Conservation (phyloP, 257 asterid genomes). For the Rehmannia glutinosa region DNA sequence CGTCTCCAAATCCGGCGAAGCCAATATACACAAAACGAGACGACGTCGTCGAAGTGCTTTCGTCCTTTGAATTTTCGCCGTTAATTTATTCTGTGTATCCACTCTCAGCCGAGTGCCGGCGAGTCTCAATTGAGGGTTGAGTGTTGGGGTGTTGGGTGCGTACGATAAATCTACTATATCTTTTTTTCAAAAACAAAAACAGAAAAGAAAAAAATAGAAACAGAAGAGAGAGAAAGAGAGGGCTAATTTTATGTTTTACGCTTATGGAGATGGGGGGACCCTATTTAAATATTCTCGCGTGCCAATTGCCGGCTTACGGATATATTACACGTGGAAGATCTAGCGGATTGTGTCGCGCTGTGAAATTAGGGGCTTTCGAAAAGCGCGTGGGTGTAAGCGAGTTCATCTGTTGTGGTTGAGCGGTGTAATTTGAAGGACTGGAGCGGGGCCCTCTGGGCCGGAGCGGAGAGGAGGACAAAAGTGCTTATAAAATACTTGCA, state of each 20-base stretch:
- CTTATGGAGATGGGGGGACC: conserved; percentile 1
- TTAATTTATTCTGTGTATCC: neutral
- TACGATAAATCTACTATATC: conserved; percentile 21
- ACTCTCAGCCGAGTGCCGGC: conserved; percentile 42
- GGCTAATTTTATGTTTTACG: conserved; percentile 35
- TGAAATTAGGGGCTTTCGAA: neutral
- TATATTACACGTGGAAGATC: neutral
- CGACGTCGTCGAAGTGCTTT: conserved; percentile 13
- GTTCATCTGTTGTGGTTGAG: conserved; percentile 34
- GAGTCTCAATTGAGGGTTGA: conserved; percentile 31
- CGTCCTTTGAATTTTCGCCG: conserved; percentile 3
- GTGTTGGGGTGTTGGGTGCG: conserved; percentile 36
- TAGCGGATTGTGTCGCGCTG: neutral
- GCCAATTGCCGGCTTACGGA: neutral
- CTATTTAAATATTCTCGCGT: conserved; percentile 7
- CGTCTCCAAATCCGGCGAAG: conserved; percentile 14
- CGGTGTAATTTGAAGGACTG: conserved; percentile 37
- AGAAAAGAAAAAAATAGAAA: neutral
- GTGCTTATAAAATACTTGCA: conserved; percentile 15
- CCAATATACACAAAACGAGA: too few species aligned
- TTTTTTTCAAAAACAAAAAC: conserved; percentile 14
- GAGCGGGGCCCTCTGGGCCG: conserved; percentile 25
- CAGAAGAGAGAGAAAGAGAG: conserved; percentile 11
- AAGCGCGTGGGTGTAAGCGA: conserved; percentile 16
- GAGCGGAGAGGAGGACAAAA: conserved; percentile 20